These are phyloP conservation scores for Jamesozyma hellenica DNA, from an alignment of 805 yeast genomes.

Conservation along the genomic window DNA sequence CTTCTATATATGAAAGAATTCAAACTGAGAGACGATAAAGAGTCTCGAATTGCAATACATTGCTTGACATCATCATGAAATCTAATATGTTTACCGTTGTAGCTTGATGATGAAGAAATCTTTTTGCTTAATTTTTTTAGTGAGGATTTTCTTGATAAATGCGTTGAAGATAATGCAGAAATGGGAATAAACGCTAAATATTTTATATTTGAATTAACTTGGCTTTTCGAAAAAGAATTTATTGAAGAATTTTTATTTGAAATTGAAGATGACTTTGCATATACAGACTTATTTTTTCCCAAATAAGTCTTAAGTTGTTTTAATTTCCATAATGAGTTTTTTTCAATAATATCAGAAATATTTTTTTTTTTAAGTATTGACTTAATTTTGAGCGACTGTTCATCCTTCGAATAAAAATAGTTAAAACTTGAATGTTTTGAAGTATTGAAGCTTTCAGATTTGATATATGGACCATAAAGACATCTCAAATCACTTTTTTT, in stretches of 20 bases:
- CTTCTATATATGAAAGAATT: no score
- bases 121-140: background rate
- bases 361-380: slow-evolving; percentile 79
- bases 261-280: no score
- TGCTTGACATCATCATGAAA: slow-evolving; percentile 8
- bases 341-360: slow-evolving; percentile 51
- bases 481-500: slow-evolving; percentile 69
- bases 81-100: slow-evolving; percentile 6
- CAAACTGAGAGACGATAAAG: background rate
- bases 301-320: background rate
- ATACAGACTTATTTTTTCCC: background rate
- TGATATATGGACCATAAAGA: slow-evolving; percentile 74
- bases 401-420: background rate
- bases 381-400: slow-evolving; percentile 21
- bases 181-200: background rate
- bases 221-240: background rate
- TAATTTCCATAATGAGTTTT: slow-evolving; percentile 20
- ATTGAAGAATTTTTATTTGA: background rate
- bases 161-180: background rate
- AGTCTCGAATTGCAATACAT: slow-evolving; percentile 4
- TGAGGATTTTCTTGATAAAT: background rate
- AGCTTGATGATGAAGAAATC: background rate
- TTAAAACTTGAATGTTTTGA: background rate
- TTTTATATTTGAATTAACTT: background rate
- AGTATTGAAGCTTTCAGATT: background rate